Percentiles rank a stretch among this genome's conserved stretches.
These are phyloP conservation scores for Cryptococcus sp. DNA, from an alignment of 1,284 basidiomycete species.

Conservation along the genomic window DNA sequence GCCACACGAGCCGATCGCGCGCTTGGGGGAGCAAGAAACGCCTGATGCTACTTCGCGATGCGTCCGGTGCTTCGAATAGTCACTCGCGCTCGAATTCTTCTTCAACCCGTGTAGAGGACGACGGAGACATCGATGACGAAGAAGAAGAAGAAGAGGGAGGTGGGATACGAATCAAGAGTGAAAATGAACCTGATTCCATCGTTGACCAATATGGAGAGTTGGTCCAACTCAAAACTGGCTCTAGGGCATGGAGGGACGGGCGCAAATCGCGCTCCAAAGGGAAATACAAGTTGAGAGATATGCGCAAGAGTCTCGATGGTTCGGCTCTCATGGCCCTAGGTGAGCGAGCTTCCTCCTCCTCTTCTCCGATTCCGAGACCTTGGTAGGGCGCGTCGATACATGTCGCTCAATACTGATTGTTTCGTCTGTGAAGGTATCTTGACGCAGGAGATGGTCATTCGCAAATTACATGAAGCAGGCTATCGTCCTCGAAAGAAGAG, in stretches of 20 bases:
- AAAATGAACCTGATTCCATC: neutral
- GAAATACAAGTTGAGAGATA: conserved; percentile 33
- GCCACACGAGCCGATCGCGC: conserved; percentile 1
- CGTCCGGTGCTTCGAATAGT: neutral
- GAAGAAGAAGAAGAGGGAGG: neutral
- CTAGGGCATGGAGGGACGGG: neutral
- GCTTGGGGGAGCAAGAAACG: conserved; percentile 24
- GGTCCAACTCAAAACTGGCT: neutral
- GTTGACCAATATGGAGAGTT: neutral
- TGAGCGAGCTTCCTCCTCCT: conserved; percentile 14
- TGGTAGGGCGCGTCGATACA: neutral
- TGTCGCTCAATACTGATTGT: neutral
- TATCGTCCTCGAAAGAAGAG: conserved; percentile 8
- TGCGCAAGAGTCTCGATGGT: conserved; percentile 38
- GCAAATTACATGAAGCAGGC: conserved; percentile 20
- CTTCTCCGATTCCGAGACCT: neutral
- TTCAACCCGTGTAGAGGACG: neutral
- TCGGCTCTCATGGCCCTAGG: conserved; percentile 40
- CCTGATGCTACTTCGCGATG: conserved; percentile 11
- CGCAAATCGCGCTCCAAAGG: conserved; percentile 13
- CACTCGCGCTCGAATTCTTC: neutral
- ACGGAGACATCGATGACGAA: conserved; percentile 4
- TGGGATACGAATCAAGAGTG: neutral
- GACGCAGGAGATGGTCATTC: conserved; percentile 9
- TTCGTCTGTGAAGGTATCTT: neutral